These are phyloP conservation scores for Candida arabinofermentans DNA, from an alignment of 805 yeast species.

Conservation along the genomic window DNA sequence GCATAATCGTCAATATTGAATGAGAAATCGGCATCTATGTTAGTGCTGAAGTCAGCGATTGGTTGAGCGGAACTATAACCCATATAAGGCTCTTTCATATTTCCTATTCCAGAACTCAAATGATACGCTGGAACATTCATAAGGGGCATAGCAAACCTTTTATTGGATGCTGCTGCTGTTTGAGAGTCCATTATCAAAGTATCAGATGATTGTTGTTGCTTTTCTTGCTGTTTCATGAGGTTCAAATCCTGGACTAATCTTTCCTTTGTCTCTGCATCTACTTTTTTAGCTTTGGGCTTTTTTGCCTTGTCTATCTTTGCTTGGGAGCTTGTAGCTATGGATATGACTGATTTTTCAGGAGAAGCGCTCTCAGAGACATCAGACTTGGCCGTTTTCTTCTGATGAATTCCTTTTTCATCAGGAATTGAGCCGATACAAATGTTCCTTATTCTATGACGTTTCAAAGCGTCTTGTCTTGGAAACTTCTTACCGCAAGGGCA, in stretches of 20 bases:
- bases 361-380: background rate
- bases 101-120: background rate
- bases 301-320: background rate
- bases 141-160: background rate
- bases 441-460: constrained; percentile 72
- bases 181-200: background rate
- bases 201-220: background rate
- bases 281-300: background rate
- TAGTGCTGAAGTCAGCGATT: constrained; percentile 6
- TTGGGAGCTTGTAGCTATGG: background rate
- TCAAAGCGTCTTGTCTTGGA: constrained; percentile 83
- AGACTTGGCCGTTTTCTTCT: constrained; percentile 6
- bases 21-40: constrained; percentile 19
- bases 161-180: background rate
- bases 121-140: background rate
- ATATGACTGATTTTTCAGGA: background rate
- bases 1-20: constrained; percentile 22
- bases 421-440: constrained; percentile 76
- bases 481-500: constrained; percentile 96
- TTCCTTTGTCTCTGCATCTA: background rate
- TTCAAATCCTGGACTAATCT: background rate
- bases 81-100: background rate
- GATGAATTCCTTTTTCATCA: constrained; percentile 27
- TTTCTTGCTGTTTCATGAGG: background rate
- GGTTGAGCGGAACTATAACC: constrained; percentile 6